phyloP scores from a whole-genome alignment of 352 stramenopile species.

The Phytopythium kandeliae region DNA sequence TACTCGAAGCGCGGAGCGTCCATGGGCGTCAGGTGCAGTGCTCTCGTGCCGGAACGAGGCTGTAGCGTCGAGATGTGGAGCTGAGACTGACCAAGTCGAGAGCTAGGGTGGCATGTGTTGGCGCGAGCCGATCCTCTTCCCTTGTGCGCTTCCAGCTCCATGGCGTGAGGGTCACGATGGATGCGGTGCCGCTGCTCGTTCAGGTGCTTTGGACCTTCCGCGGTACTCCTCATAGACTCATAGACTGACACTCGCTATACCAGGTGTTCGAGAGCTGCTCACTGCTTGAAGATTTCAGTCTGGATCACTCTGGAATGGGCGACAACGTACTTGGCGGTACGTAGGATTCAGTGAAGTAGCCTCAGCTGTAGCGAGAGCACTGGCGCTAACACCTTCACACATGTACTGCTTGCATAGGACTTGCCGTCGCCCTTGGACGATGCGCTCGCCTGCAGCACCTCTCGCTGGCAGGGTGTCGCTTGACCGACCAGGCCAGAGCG shows the following conservation, averaged over 20 bases:
- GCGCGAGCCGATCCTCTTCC: slow-evolving; percentile 20
- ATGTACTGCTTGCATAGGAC: slow-evolving; percentile 10
- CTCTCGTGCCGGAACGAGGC: not conserved
- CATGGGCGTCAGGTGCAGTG: slow-evolving; percentile 23
- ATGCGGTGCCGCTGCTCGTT: slow-evolving; percentile 15
- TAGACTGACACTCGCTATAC: not conserved
- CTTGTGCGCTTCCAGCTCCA: slow-evolving; percentile 32
- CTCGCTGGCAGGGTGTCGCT: slow-evolving; percentile 30
- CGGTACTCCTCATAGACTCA: not conserved
- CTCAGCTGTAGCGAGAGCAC: no score
- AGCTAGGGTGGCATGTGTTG: slow-evolving; percentile 17
- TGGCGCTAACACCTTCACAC: not conserved
- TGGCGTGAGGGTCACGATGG: slow-evolving; percentile 19
- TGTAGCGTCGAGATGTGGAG: no score
- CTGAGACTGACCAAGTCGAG: not conserved
- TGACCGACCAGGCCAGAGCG: slow-evolving; percentile 45
- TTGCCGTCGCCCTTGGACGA: slow-evolving; percentile 36
- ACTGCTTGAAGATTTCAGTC: slow-evolving; percentile 19
- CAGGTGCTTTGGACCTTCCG: slow-evolving; percentile 13
- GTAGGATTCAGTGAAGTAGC: no score
- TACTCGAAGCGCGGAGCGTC: slow-evolving; percentile 29
- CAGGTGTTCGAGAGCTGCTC: slow-evolving; percentile 26
- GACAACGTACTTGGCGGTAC: slow-evolving; percentile 21
- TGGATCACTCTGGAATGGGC: slow-evolving; percentile 16
- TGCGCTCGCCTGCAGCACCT: slow-evolving; percentile 31